Evolutionary conservation across 768 basidiomycete species (phyloP).

Genomic region (Hygrophoropsis aurantiaca): DNA sequence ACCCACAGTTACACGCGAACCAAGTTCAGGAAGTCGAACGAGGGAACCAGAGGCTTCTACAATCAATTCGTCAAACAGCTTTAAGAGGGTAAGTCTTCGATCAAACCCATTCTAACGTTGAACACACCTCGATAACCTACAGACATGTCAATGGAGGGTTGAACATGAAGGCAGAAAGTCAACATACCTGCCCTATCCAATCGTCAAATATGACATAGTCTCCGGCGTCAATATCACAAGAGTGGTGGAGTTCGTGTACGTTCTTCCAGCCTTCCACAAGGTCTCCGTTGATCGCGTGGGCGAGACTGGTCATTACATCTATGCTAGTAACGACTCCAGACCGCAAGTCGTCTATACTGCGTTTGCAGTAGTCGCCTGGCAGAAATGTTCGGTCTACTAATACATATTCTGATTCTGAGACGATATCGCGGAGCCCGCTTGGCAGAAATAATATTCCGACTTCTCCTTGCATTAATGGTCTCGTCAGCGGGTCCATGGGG

Average conservation of each 20-base stretch:
- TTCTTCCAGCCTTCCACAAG: constrained; percentile 63
- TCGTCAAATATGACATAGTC: constrained; percentile 82
- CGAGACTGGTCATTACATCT: constrained; percentile 62
- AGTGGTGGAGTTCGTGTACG: constrained; percentile 54
- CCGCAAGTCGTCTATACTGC: constrained; percentile 67
- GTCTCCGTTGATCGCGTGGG: constrained; percentile 70
- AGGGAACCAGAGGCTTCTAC: constrained; percentile 68
- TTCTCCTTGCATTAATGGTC: constrained; percentile 75
- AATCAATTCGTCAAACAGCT: constrained; percentile 85
- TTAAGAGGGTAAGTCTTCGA: constrained; percentile 5
- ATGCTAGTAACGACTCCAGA: constrained; percentile 74
- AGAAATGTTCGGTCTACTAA: constrained; percentile 79
- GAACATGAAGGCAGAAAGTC: constrained; percentile 7
- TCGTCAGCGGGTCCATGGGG: constrained; percentile 67
- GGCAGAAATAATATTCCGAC: constrained; percentile 76
- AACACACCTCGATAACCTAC: constrained; percentile 74
- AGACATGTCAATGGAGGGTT: constrained; percentile 10
- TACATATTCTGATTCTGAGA: constrained; percentile 63
- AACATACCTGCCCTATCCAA: constrained; percentile 85
- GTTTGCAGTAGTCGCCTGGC: constrained; percentile 81
- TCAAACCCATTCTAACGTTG: neutral
- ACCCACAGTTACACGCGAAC: constrained; percentile 72
- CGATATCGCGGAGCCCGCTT: constrained; percentile 60
- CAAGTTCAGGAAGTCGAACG: constrained; percentile 75
- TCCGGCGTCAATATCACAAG: constrained; percentile 65